Evolutionary conservation across 306 rosid genomes (phyloP).

Genomic region (Boehmeria nivea): DNA sequence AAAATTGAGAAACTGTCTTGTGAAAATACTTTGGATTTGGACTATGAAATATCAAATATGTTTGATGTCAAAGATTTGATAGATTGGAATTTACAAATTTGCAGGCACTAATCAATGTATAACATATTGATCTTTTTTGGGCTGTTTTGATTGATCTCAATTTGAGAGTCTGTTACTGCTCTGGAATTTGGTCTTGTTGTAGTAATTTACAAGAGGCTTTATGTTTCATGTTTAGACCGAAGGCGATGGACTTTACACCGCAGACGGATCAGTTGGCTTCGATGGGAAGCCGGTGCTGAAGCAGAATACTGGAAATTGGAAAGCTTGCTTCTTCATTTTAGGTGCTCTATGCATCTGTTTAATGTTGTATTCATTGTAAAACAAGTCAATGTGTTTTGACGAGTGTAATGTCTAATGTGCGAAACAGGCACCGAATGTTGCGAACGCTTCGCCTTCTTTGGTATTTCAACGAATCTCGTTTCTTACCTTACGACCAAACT

Average conservation of each 20-base stretch:
- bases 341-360: conserved; percentile 26
- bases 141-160: no score
- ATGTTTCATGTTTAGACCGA: conserved; percentile 40
- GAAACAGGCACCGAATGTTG: conserved; percentile 3
- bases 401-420: background rate
- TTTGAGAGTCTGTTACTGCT: background rate
- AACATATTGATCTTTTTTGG: no score
- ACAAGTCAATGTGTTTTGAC: background rate
- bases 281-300: conserved; percentile 42
- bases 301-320: conserved; percentile 50
- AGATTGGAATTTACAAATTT: no score
- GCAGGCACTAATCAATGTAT: no score
- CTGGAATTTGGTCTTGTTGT: no score
- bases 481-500: conserved; percentile 25
- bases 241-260: conserved; percentile 26
- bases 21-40: no score
- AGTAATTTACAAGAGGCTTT: no score
- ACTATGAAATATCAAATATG: no score
- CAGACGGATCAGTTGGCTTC: conserved; percentile 47
- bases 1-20: no score
- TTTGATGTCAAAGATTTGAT: no score
- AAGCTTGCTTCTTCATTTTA: conserved; percentile 52
- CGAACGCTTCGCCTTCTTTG: conserved; percentile 16
- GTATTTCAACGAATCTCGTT: conserved; percentile 31
- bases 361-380: background rate